Base-by-base conservation (phyloP, 1,139 yeast species). In the Pichia sp. region DNA sequence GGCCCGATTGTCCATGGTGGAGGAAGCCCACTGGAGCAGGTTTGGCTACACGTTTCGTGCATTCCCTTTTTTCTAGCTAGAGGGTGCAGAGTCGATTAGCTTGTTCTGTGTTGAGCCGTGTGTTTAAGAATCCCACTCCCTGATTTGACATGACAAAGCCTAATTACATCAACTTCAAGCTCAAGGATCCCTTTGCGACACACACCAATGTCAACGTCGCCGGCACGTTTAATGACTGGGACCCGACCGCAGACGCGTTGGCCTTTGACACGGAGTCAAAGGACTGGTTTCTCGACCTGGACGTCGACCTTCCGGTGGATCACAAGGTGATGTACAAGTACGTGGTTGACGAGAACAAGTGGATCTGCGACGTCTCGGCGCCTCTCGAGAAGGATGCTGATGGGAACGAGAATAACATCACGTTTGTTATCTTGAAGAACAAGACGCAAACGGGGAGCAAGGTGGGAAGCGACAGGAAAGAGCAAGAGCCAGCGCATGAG, bases 261-360 rank as follows among this genome's bases (percentile, higher is more conserved):
- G 9, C 20, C 1, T 58, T 53, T 40, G 53, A 58, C 20, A 40
- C 14, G 4, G 30, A 29, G 6, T 31, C 45, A 12, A 50, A 53
- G 16, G 29, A 27, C n/a, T 61, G 63, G 64, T 24, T 31, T 3
- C 31, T 38, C 9, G 47, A 49, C 1, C 10, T 58, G 14, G n/a
- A 50, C 6, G 50, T 53, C 1, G 52, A 53, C 12, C 24, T 46
- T 5, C 48, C 55, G 6, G 50, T 41, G 9, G 53, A 56, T 36
- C 58, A 60, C 6, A 64, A 64, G 47, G 50, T 64, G 20, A 46
- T 54, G 20, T 67, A 63, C 55, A 67, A 67, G 50, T 67, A 62
- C 51, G 64, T 67, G 6, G 57, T 60, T 8, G 57, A 65, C 49
- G 60, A 55, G 1, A 29, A 42, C 2, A 55, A 56, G 8, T 67